Percentiles rank a stretch among this genome's conserved stretches.
Evolutionary conservation across 169 alveolate genomes (phyloP).

Genomic region (Besnoitia besnoiti): DNA sequence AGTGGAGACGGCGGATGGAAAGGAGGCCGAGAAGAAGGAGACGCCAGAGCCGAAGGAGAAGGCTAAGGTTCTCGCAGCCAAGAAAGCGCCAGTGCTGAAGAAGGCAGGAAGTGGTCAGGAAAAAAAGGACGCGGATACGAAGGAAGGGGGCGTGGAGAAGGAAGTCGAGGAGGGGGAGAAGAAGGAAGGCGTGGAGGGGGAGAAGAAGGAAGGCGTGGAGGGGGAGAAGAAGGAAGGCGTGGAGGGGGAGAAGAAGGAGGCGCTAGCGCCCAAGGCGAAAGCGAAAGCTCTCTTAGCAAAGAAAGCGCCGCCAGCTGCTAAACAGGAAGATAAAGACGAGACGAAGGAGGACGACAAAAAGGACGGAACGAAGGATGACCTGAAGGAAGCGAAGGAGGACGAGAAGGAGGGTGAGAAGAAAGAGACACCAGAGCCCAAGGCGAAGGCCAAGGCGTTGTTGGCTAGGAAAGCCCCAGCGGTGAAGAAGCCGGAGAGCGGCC

Average conservation of each 20-base stretch:
- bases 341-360: neutral
- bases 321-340: neutral
- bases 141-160: too few relatives aligned
- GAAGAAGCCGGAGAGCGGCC: neutral
- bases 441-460: too few relatives aligned
- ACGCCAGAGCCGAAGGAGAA: too few relatives aligned
- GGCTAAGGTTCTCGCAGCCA: too few relatives aligned
- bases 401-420: neutral
- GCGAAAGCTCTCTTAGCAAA: conserved; percentile 29
- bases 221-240: neutral
- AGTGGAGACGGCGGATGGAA: neutral
- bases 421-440: too few relatives aligned
- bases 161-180: too few relatives aligned
- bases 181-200: neutral
- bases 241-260: neutral
- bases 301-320: conserved; percentile 6
- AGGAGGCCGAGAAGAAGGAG: neutral
- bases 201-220: neutral
- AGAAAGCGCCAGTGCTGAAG: too few relatives aligned
- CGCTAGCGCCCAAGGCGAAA: neutral
- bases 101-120: neutral
- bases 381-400: neutral
- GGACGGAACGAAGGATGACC: neutral
- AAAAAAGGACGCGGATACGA: neutral
- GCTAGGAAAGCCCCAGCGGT: too few relatives aligned